Base-by-base conservation (phyloP, 106 monocot species). In the Agapanthus africanus region DNA sequence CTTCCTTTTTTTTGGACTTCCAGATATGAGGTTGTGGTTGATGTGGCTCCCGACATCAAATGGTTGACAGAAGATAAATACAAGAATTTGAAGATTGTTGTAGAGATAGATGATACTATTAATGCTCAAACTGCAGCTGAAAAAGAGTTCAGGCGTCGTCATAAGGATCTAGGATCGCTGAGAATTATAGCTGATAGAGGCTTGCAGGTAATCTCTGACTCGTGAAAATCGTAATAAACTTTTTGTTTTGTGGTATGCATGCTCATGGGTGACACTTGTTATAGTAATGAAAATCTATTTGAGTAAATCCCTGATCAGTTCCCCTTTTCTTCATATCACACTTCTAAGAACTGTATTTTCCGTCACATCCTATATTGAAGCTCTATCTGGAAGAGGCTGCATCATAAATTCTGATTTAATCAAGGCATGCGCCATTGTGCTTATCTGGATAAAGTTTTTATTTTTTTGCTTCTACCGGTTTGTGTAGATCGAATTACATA, bases 121-220 rank as follows among this genome's bases (percentile, higher is more conserved):
- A 77, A 76, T 76, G 95, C 95, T 79, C 70, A 91, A 77, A 78
- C 11, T 42, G 80, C 95, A 68, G 82, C 86, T 70, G 95, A 97
- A 64, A 65, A 8, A 47, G 95, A 92, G 78, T 63, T 97, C 23
- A 79, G 68, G 72, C 89, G 84, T 4, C 91, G 91, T 26, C 82
- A 92, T 56, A 97, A 92, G 75, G 70, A 82, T 67, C 77, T 89
- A 40, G 95, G 95, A 67, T 54, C 82, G 35, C 76, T 91, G 32
- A 84, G 65, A 80, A 87, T 97, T 50, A 82, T 97, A 69, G 77
- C 86, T 71, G 89, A 97, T 35, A 91, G 95, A 80, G 95, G 95
- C 35, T 81, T 97, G 67, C 78, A 92, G 91, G 95, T 97, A 78
- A 14, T 38, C 51, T 37, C 36, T 59, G 54, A 54, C 54, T 27